Base-by-base conservation (phyloP, 1,139 yeast species). In the Kodamaea plutei region DNA sequence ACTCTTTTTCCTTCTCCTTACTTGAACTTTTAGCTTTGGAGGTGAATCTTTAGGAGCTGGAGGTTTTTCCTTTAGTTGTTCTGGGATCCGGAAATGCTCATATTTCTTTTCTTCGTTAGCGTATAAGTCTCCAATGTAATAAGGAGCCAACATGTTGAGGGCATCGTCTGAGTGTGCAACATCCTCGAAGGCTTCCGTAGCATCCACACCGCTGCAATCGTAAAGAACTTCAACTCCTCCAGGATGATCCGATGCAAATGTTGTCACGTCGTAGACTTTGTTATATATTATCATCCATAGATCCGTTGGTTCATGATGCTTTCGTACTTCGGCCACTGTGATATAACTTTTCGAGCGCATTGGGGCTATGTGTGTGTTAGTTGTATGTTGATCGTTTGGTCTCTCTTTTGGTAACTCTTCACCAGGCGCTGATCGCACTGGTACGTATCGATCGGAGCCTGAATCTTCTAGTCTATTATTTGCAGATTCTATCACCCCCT, bases 151-250 rank as follows among this genome's bases (percentile, higher is more conserved):
- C 71, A 68, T 64, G 24, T 50, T 48, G 12, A 59, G 45, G 2
- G 75, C 73, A 38, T 58, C 64, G 29, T 63, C 63, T 3, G 71
- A 64, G 46, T 69, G 75, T n/a, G 63, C 71, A 13, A 69, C 75
- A 40, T 69, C 75, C 38, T 65, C 72, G 47, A 76, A 76, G 5
- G 76, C 73, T 37, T 62, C 72, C 1, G 87, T 77, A 5, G 83
- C 85, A 54, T 81, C 88, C n/a, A 69, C 72, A 0, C 89, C 89
- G 6, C 78, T 85, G 50, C 81, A 79, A 38, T 79, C 84, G 38
- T 75, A 56, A 26, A 81, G 54, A 5, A 80, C 83, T 41, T 78
- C 85, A 0, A 73, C 69, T 2, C 88, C 88, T 4, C 88, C 89
- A 4, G 88, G 87, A 47, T 81, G 89, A 1, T 56, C 55, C 4